Conservation (phyloP, 257 asterid species). For the Solanum phureja region DNA sequence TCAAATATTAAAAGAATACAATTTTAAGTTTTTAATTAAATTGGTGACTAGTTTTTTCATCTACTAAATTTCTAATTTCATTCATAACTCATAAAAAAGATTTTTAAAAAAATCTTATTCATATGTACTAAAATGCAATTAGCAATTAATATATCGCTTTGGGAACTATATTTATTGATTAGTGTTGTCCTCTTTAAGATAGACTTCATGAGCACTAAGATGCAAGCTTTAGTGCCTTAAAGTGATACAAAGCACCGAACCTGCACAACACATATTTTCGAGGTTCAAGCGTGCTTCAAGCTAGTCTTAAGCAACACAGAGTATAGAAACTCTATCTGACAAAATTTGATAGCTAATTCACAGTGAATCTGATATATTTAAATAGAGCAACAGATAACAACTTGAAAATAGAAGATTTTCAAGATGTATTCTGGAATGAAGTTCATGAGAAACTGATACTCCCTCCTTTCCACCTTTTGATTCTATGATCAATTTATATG, state of each 20-base stretch:
- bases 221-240: neutral
- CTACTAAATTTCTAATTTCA: neutral
- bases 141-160: neutral
- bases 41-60: neutral
- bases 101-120: neutral
- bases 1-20: neutral
- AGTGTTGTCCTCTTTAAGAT: neutral
- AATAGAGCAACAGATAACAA: neutral
- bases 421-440: neutral
- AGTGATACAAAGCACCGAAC: neutral
- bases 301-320: neutral
- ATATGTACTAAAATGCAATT: neutral
- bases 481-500: neutral
- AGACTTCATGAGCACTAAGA: neutral
- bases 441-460: neutral
- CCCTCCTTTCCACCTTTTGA: neutral
- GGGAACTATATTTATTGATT: neutral
- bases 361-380: neutral
- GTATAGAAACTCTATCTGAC: neutral
- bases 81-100: neutral
- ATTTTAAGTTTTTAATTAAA: neutral
- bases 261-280: neutral
- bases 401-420: neutral
- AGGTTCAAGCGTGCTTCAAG: neutral
- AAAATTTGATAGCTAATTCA: neutral